A percentile compares a stretch with the other conserved stretches of the same genome.
Conservation (phyloP, 805 yeast species). For the Candida boleticola region DNA sequence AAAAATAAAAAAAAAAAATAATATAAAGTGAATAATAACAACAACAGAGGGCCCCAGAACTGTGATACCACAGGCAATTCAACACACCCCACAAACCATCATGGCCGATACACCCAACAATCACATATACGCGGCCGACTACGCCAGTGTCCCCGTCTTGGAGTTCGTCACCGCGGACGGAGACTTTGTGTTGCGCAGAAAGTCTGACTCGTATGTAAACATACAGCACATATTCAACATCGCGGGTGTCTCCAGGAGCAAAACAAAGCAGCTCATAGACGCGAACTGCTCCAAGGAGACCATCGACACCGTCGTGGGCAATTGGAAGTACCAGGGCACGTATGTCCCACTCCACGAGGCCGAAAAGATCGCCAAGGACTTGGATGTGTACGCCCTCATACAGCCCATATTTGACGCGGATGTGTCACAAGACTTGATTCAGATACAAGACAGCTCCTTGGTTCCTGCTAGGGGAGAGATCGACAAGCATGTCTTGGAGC, state of each 20-base stretch:
- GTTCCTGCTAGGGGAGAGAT: not conserved
- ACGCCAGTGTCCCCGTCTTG: slow-evolving; percentile 1
- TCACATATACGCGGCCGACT: slow-evolving; percentile 1
- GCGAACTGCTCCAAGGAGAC: not conserved
- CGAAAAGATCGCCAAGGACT: not conserved
- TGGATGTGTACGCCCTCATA: not conserved
- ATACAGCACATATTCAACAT: not conserved
- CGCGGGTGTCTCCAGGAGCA: not conserved
- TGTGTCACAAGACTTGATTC: not conserved
- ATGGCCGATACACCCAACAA: not conserved
- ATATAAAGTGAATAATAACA: no score
- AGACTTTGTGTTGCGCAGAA: not conserved
- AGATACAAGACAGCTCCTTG: not conserved
- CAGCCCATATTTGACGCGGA: not conserved
- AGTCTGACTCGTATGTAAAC: not conserved
- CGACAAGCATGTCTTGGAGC: no score
- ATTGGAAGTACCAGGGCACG: slow-evolving; percentile 1
- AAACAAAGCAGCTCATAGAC: not conserved
- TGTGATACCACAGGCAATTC: no score
- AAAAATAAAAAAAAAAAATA: no score
- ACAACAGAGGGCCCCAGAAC: no score
- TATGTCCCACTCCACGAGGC: not conserved
- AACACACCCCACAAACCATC: no score
- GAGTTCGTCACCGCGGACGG: not conserved
- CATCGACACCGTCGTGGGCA: not conserved